These are phyloP conservation scores for Phytophthora macrochlamydospora DNA, from an alignment of 352 stramenopile species.

Conservation along the genomic window DNA sequence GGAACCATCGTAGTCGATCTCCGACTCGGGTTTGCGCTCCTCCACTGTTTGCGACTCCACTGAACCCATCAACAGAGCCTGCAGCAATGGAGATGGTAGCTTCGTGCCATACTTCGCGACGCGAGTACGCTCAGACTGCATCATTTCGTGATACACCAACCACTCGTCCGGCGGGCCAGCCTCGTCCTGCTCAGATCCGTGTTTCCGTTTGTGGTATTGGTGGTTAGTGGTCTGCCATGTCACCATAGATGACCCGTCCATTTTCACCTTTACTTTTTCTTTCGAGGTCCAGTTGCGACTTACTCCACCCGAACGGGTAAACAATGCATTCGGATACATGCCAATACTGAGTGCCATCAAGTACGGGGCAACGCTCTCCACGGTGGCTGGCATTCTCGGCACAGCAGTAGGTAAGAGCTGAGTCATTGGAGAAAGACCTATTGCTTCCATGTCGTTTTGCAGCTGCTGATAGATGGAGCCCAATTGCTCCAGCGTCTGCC, in stretches of 20 bases:
- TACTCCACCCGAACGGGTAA: conserved; percentile 33
- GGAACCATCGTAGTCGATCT: conserved; percentile 10
- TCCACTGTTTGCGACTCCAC: conserved; percentile 42
- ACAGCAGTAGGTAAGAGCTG: conserved; percentile 39
- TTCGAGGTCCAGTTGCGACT: conserved; percentile 79
- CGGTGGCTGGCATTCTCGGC: conserved; percentile 11
- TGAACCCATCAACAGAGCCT: conserved; percentile 69
- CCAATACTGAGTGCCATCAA: conserved; percentile 71
- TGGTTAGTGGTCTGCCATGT: conserved; percentile 28
- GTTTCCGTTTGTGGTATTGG: conserved; percentile 33
- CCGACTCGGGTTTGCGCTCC: conserved; percentile 20
- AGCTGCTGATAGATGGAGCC: conserved; percentile 72
- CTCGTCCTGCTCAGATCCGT: conserved; percentile 27
- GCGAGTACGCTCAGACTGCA: conserved; percentile 73
- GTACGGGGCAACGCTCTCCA: conserved; percentile 52
- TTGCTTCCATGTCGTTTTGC: conserved; percentile 54
- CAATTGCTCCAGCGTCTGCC: conserved; percentile 69
- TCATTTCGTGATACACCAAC: conserved; percentile 88
- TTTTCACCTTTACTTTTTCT: conserved; percentile 82
- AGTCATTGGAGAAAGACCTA: conserved; percentile 54
- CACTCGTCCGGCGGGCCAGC: conserved; percentile 50
- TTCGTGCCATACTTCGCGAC: conserved; percentile 77
- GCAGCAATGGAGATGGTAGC: conserved; percentile 58
- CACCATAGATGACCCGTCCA: conserved; percentile 65
- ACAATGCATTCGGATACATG: conserved; percentile 83